Percentiles rank a stretch among this genome's conserved stretches.
Conservation (phyloP, 2,329 filamentous ascomycete genomes). For the Penicillium sp. region DNA sequence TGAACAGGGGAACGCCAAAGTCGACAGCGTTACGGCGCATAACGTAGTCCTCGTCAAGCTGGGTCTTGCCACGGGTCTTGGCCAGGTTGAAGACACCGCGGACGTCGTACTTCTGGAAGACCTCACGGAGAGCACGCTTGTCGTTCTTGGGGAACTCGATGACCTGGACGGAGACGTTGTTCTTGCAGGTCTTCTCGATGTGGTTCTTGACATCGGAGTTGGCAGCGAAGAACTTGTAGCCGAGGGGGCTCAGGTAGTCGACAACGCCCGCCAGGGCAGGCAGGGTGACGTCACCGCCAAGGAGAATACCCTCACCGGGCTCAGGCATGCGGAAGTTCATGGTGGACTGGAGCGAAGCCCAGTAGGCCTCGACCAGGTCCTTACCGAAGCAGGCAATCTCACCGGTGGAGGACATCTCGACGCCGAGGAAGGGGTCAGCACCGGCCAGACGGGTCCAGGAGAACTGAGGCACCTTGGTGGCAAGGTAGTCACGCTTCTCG, state of each 20-base stretch:
- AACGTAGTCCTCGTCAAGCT: slow-evolving; percentile 91
- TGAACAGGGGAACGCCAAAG: slow-evolving; percentile 95
- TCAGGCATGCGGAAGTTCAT: slow-evolving; percentile 99
- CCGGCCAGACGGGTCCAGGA: slow-evolving; percentile 97
- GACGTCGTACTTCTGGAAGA: slow-evolving; percentile 96
- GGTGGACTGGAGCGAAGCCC: slow-evolving; percentile 88
- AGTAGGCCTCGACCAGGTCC: slow-evolving; percentile 93
- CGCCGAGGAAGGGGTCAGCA: slow-evolving; percentile 93
- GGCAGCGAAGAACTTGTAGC: slow-evolving; percentile 91
- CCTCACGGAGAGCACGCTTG: slow-evolving; percentile 88
- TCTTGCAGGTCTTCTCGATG: slow-evolving; percentile 67
- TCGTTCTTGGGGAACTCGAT: slow-evolving; percentile 97
- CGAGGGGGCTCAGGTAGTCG: slow-evolving; percentile 79
- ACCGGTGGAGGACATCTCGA: slow-evolving; percentile 95
- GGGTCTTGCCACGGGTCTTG: slow-evolving; percentile 72
- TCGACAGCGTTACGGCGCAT: slow-evolving; percentile 98
- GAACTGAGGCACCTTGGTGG: slow-evolving; percentile 98
- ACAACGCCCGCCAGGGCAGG: slow-evolving; percentile 71
- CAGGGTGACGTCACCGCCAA: slow-evolving; percentile 76
- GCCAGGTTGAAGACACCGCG: slow-evolving; percentile 94
- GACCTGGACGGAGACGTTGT: slow-evolving; percentile 68
- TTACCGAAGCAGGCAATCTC: slow-evolving; percentile 99
- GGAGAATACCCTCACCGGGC: slow-evolving; percentile 88
- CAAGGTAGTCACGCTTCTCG: slow-evolving; percentile 81
- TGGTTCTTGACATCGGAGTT: slow-evolving; percentile 74